These are phyloP conservation scores for Cyberlindnera euphorbiae DNA, from an alignment of 805 yeast genomes.

Conservation along the genomic window DNA sequence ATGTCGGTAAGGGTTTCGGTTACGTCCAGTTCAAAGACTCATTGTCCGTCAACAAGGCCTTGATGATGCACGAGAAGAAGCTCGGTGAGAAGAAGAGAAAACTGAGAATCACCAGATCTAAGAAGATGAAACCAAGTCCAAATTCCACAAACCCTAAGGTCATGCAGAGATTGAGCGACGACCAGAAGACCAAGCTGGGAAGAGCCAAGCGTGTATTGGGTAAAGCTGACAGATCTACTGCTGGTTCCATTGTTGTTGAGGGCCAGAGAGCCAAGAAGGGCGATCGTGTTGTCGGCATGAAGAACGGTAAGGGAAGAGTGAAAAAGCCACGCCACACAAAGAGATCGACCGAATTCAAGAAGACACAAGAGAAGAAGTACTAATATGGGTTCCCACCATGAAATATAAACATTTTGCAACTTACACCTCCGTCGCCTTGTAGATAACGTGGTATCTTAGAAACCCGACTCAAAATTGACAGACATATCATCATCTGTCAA, in stretches of 20 bases:
- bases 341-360: conserved; percentile 39
- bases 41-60: conserved; percentile 73
- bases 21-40: conserved; percentile 83
- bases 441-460: too few relatives aligned
- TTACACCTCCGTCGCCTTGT: too few relatives aligned
- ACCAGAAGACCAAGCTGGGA: conserved; percentile 73
- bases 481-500: too few relatives aligned
- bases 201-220: conserved; percentile 74
- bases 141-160: conserved; percentile 8
- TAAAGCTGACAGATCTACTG: conserved; percentile 70
- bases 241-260: conserved; percentile 54
- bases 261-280: conserved; percentile 79
- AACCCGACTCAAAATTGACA: too few relatives aligned
- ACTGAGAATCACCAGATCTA: conserved; percentile 73
- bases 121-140: conserved; percentile 27
- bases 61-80: conserved; percentile 69
- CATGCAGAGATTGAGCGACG: conserved; percentile 45
- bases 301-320: conserved; percentile 47
- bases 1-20: conserved; percentile 96
- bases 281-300: conserved; percentile 52
- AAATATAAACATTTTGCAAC: too few relatives aligned
- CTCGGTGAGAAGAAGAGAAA: conserved; percentile 46
- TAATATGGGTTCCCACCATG: too few relatives aligned
- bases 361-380: conserved; percentile 17
- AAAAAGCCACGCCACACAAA: conserved; percentile 44